These are phyloP conservation scores for Pythium aquatile DNA, from an alignment of 352 stramenopile species.

Conservation along the genomic window DNA sequence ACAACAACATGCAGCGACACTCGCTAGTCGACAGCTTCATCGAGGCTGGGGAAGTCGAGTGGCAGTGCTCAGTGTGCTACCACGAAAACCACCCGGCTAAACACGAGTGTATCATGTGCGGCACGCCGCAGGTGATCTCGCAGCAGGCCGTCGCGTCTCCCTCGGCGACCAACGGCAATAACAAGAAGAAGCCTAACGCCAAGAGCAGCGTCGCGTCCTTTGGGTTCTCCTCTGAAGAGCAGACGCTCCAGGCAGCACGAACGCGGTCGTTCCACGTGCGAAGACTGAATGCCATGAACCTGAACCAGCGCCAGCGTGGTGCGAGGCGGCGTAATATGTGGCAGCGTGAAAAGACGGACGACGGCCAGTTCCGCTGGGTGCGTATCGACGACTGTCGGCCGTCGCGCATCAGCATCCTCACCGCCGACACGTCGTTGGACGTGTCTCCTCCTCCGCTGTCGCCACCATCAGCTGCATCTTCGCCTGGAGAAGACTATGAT, in stretches of 20 bases:
- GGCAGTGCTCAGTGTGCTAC: slow-evolving; percentile 83
- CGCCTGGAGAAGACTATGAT: slow-evolving; percentile 1
- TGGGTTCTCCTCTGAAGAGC: slow-evolving; percentile 27
- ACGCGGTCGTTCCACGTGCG: slow-evolving; percentile 82
- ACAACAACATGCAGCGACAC: slow-evolving; percentile 88
- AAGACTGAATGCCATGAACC: slow-evolving; percentile 74
- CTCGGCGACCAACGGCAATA: slow-evolving; percentile 16
- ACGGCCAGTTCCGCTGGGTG: slow-evolving; percentile 80
- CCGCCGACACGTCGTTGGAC: slow-evolving; percentile 28
- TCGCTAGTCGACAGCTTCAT: slow-evolving; percentile 79
- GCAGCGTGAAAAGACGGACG: slow-evolving; percentile 68
- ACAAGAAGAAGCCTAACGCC: slow-evolving; percentile 9
- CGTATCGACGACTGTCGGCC: slow-evolving; percentile 65
- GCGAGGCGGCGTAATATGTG: slow-evolving; percentile 72
- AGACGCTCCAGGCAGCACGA: slow-evolving; percentile 46
- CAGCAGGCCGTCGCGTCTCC: slow-evolving; percentile 47
- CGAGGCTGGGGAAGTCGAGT: slow-evolving; percentile 66
- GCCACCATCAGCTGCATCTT: slow-evolving; percentile 14
- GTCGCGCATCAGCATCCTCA: slow-evolving; percentile 64
- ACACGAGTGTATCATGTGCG: slow-evolving; percentile 80
- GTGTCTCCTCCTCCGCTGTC: slow-evolving; percentile 5
- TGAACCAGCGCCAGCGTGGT: slow-evolving; percentile 75
- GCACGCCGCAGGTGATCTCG: slow-evolving; percentile 77
- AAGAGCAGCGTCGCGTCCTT: slow-evolving; percentile 33
- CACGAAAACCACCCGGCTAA: slow-evolving; percentile 85